Percentiles rank a stretch among this genome's conserved stretches.
These are phyloP conservation scores for Psilocybe mexicana DNA, from an alignment of 1,284 basidiomycete genomes.

Conservation along the genomic window DNA sequence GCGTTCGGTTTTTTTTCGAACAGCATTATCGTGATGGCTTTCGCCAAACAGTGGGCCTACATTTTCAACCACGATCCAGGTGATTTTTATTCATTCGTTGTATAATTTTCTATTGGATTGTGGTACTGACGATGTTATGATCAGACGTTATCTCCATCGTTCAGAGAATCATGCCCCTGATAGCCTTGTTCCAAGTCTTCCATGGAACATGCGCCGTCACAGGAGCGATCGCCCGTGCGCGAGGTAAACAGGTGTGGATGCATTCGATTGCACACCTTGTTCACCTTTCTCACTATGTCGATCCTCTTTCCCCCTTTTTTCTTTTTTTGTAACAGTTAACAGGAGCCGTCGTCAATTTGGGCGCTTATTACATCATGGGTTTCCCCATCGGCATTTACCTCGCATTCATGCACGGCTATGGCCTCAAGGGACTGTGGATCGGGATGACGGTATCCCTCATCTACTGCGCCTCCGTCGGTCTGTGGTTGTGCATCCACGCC, in stretches of 20 bases:
- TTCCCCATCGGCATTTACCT: conserved; percentile 65
- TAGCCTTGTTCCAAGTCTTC: conserved; percentile 78
- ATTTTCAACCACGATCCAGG: conserved; percentile 83
- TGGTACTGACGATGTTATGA: neutral
- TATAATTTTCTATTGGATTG: too few relatives aligned
- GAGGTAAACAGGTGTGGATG: conserved; percentile 65
- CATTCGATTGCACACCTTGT: conserved; percentile 53
- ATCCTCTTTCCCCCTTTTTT: conserved; percentile 1
- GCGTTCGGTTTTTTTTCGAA: neutral
- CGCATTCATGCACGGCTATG: conserved; percentile 50
- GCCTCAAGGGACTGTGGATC: conserved; percentile 62
- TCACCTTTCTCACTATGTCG: conserved; percentile 33
- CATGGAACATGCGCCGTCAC: conserved; percentile 72
- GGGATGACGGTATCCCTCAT: conserved; percentile 61
- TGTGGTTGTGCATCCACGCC: conserved; percentile 48
- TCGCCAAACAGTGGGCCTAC: conserved; percentile 74
- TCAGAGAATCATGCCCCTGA: conserved; percentile 68
- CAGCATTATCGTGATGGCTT: conserved; percentile 69
- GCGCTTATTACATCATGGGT: conserved; percentile 64
- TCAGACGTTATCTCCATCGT: conserved; percentile 63
- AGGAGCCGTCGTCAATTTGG: conserved; percentile 23
- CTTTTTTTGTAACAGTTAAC: neutral
- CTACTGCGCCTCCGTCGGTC: conserved; percentile 48
- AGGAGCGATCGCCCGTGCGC: conserved; percentile 73
- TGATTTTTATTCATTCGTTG: conserved; percentile 28